These are phyloP conservation scores for Tulasnella sp. DNA, from an alignment of 768 basidiomycete species.

Conservation along the genomic window DNA sequence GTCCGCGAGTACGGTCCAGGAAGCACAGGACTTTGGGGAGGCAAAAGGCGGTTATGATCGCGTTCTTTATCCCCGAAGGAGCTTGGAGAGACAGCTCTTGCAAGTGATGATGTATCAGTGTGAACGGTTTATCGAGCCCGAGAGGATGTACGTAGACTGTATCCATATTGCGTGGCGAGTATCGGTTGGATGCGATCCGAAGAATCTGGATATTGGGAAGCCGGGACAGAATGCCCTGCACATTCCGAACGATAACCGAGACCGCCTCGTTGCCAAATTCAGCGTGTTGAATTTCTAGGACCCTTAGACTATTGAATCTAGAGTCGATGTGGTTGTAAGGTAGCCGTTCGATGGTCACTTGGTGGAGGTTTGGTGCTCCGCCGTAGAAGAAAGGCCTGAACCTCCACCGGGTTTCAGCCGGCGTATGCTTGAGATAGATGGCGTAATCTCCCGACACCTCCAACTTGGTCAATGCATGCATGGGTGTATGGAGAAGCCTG, in stretches of 20 bases:
- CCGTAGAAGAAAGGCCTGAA: background rate
- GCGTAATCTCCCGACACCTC: background rate
- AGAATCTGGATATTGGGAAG: background rate
- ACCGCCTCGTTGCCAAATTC: background rate
- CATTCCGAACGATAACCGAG: background rate
- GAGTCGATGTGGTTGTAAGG: background rate
- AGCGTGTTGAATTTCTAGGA: background rate
- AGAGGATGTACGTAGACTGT: background rate
- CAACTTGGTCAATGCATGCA: background rate
- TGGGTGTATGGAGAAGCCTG: background rate
- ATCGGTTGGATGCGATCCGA: background rate
- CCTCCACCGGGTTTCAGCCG: background rate
- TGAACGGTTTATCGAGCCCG: background rate
- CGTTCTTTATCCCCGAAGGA: background rate
- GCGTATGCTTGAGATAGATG: background rate
- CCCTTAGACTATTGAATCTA: background rate
- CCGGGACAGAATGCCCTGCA: background rate
- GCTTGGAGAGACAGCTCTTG: background rate
- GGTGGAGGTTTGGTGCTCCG: background rate
- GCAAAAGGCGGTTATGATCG: background rate
- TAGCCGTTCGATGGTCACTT: background rate
- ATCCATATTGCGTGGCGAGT: background rate
- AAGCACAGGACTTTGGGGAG: background rate
- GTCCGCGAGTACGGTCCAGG: background rate
- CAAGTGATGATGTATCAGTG: background rate